These are phyloP conservation scores for Leishmania major DNA, from an alignment of 208 protist species.

Conservation along the genomic window DNA sequence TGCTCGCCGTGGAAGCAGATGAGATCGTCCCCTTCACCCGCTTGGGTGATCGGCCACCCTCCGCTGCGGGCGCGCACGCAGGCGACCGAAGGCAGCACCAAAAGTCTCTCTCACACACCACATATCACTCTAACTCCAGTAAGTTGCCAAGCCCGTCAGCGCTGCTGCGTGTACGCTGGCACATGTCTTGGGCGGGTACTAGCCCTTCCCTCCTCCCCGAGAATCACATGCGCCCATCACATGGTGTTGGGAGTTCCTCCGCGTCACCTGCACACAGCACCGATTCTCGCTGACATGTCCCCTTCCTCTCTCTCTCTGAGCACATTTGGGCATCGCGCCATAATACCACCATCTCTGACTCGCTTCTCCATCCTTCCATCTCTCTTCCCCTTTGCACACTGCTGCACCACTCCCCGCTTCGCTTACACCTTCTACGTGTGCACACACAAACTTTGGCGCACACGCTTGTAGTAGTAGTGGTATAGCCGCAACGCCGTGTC, in stretches of 20 bases:
- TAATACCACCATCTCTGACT: background rate
- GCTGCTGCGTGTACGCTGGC: background rate
- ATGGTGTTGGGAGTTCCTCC: background rate
- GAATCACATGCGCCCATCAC: background rate
- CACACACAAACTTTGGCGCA: background rate
- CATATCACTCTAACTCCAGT: background rate
- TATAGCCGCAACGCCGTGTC: background rate
- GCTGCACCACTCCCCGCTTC: background rate
- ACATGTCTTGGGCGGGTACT: background rate
- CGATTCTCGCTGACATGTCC: background rate
- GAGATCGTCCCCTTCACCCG: too few species aligned
- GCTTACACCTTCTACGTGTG: background rate
- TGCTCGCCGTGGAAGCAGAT: too few species aligned
- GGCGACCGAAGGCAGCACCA: too few species aligned
- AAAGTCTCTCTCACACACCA: background rate
- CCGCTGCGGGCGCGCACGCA: too few species aligned
- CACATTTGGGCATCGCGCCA: background rate
- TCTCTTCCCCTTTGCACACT: background rate
- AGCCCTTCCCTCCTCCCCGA: background rate
- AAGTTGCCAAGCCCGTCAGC: background rate
- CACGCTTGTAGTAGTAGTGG: background rate
- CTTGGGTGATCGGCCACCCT: too few species aligned
- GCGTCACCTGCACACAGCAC: background rate
- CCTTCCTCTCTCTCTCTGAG: background rate
- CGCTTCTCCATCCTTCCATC: background rate